Conservation (phyloP, 331 rosid genomes). For the Dryas integrifolia region DNA sequence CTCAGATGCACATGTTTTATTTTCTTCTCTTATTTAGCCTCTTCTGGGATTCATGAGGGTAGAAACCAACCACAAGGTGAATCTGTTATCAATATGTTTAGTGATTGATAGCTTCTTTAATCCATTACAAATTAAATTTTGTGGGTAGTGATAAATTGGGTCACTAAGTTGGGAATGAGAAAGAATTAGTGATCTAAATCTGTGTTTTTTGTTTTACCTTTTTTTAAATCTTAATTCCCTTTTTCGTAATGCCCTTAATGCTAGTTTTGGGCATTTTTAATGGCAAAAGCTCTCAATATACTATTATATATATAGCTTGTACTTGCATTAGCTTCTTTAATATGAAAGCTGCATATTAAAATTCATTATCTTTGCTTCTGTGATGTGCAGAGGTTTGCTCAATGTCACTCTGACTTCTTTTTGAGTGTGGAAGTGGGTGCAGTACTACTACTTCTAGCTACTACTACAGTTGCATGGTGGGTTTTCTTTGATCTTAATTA, state of each 20-base stretch:
- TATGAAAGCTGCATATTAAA: background rate
- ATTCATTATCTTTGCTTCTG: background rate
- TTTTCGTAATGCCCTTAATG: background rate
- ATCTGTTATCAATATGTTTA: background rate
- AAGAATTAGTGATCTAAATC: background rate
- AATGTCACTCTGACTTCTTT: background rate
- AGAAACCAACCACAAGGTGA: background rate
- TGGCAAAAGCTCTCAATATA: background rate
- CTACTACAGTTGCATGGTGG: constrained; percentile 9
- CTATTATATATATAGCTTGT: too few species aligned
- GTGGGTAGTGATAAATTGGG: background rate
- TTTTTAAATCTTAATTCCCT: too few species aligned
- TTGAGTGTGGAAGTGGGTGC: background rate
- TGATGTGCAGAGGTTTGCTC: constrained; percentile 12
- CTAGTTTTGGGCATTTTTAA: background rate
- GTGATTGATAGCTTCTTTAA: background rate
- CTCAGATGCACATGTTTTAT: background rate
- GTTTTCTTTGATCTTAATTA: background rate
- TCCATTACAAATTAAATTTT: background rate
- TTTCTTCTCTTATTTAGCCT: too few species aligned
- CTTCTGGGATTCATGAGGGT: background rate
- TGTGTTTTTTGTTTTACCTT: too few species aligned
- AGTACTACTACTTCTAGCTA: background rate
- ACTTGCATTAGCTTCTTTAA: background rate
- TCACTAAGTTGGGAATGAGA: background rate